Evolutionary conservation across 345 rosid species (phyloP), one percentile per base, ranked within the genome.

Genomic region (Murraya koenigii): DNA sequence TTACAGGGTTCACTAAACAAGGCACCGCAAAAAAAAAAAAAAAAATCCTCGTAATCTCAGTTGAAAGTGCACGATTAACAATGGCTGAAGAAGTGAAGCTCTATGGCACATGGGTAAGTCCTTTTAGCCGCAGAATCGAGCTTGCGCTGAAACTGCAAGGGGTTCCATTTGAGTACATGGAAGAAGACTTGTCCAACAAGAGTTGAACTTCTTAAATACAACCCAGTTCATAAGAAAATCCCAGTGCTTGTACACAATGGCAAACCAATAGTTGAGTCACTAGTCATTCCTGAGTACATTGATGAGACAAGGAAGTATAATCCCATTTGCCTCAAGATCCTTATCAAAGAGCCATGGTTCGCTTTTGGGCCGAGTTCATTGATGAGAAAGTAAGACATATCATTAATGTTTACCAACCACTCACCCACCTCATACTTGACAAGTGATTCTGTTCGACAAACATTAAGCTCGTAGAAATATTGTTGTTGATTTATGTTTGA

Each of bases 191-290:
- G 13, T 23, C 23, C 17, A 66, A 78, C 79, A 87, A 82, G 82
- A 86, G 87, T 63, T 72, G 69, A 75, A 44, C 91, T 86, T 74
- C 79, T 88, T 2, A 61, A 82, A 17, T 78, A 78, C 59, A 83
- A 86, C 66, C 88, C 89, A 2, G 71, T 85, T 49, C 71, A 75
- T 61, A 83, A 85, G 81, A 86, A 86, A 66, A 74, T 86, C 5
- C 88, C 89, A 2, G 88, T 88, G 73, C 80, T 88, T 69, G 61
- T 86, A 7, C 89, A 86, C 83, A 85, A 82, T 7, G 88, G 80
- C 9, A 80, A 86, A 58, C 33, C 85, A 14, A 6, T 85, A 5
- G 11, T 56, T 7, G 88, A 88, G 79, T 88, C 89, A 22, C 74
- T 58, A 4, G 39, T 85, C 0, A 88, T 86, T 10, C 81, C 86